Base-by-base conservation (phyloP, 139 green algal genomes). In the Micractinium sp. region DNA sequence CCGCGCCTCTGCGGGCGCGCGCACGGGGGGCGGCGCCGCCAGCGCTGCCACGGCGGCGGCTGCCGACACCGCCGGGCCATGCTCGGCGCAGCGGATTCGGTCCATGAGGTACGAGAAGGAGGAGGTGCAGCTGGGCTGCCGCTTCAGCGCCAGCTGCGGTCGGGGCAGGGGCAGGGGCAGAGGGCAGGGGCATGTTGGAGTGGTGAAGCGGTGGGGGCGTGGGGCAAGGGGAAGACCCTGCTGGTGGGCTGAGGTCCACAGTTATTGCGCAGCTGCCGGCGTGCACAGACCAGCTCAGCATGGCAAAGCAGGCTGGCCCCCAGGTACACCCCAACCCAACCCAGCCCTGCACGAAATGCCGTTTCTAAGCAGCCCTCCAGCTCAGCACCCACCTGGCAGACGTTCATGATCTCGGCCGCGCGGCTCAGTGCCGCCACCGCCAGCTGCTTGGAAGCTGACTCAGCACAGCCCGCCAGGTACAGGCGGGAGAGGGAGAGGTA, bases 401-500 rank as follows among this genome's bases (percentile, higher is more conserved):
- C 66, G n/a, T 56, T 82, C 56, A 90, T 61, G 61, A 90, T 82
- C 41, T 90, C 87, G 31, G 35, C 76, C 5, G 87, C 71, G 31
- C 87, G 87, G 35, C 41, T 39, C 15, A 90, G 79, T 31, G 87
- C 87, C 38, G 87, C 87, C 53, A 39, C 41, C 22, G 87, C 87
- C 87, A 90, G 87, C 79, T 90, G 87, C 79, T 82, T 82, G 66
- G 47, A 36, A 22, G 33, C 63, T 29, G 27, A 60, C 47, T 82
- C 73, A 18, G 47, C 87, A 66, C 87, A 86, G 39, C 66, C 63
- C 3, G 87, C 87, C 79, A 87, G 41, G 66, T 90, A 90, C 27
- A 90, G 87, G 69, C 79, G 79, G 41, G 87, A 82, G 16, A 90
- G 87, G 77, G 63, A 81, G 41, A 90, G 79, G 60, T 86, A 85